Evolutionary conservation across 75 land plant genomes (phyloP), one percentile per base, ranked within the genome.

Genomic region (Picea sitchensis): DNA sequence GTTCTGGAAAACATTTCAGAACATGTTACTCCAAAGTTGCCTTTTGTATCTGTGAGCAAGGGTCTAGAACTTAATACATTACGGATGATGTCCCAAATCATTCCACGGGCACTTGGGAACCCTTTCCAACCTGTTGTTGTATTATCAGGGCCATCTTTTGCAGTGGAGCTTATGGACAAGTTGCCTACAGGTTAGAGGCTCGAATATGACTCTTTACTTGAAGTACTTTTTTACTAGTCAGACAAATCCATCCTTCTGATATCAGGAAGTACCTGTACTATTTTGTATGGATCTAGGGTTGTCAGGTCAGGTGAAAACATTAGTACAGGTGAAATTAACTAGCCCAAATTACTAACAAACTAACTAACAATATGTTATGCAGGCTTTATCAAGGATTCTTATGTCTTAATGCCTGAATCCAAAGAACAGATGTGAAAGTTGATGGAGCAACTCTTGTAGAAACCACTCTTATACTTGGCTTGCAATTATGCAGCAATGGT

Each of bases 21-120:
- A 41, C 76, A 87, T 86, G 94, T 95, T 47, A 91, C 93, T 79
- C 87, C 96, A 21, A 81, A 81, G 65, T 81, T 95, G 82, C 98
- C 98, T 7, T 90, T 95, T 75, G 84, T 95, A 57, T 95, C 98
- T 47, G 94, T 95, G 14, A 95, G 98, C 83, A 95, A 95, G 76
- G 98, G 98, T 11, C 78, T 95, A 61, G 98, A 95, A 80, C 88
- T 95, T 30, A 90, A 93, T 59, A 86, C 98, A 5, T 80, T 95
- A 61, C 91, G 92, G 79, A 93, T 86, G 94, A 95, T 95, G 98
- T 93, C 98, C 61, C 98, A 94, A 76, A 85, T 95, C 14, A 94
- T 95, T 77, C 98, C 98, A 15, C 83, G 85, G 73, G 84, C 96
- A 67, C 81, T 95, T 71, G 88, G 86, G 21, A 95, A 95, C 58